Conservation (phyloP, 208 protist species). For the Crithidia acanthocephali region DNA sequence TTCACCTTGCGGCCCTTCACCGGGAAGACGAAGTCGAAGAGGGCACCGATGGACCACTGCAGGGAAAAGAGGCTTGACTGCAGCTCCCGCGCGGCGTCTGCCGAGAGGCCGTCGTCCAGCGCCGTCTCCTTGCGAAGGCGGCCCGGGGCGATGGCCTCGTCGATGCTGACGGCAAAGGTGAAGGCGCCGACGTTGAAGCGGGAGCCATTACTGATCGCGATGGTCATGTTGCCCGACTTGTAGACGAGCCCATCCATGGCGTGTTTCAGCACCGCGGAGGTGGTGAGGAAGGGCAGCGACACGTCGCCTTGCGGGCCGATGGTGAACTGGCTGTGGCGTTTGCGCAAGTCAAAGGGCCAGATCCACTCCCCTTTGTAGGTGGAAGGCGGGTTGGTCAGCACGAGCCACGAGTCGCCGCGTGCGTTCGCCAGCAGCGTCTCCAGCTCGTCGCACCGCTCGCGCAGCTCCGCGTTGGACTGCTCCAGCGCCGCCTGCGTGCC, state of each 20-base stretch:
- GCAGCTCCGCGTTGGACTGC: slow-evolving; percentile 35
- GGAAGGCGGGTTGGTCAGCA: slow-evolving; percentile 59
- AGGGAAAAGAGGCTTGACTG: slow-evolving; percentile 60
- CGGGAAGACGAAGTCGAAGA: slow-evolving; percentile 73
- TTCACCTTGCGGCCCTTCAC: slow-evolving; percentile 16
- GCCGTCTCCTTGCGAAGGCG: slow-evolving; percentile 16
- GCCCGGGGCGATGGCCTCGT: slow-evolving; percentile 18
- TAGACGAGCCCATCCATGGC: slow-evolving; percentile 36
- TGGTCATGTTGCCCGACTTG: slow-evolving; percentile 30
- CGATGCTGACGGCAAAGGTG: slow-evolving; percentile 53
- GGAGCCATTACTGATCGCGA: slow-evolving; percentile 39
- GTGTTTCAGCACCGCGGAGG: slow-evolving; percentile 33
- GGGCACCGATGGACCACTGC: slow-evolving; percentile 65
- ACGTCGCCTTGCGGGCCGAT: slow-evolving; percentile 51
- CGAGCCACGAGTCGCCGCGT: slow-evolving; percentile 44
- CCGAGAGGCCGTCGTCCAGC: slow-evolving; percentile 21
- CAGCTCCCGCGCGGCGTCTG: slow-evolving; percentile 41
- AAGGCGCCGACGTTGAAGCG: slow-evolving; percentile 52
- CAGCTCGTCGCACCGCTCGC: slow-evolving; percentile 37
- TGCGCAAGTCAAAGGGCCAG: slow-evolving; percentile 53
- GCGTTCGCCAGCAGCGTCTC: slow-evolving; percentile 38
- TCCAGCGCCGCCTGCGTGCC: slow-evolving; percentile 33
- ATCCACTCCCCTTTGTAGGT: slow-evolving; percentile 42
- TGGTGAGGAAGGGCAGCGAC: slow-evolving; percentile 48
- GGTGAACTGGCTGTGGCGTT: slow-evolving; percentile 33